These are phyloP conservation scores for Peribolospora kevripleyi DNA, from an alignment of 768 basidiomycete species.

Conservation along the genomic window DNA sequence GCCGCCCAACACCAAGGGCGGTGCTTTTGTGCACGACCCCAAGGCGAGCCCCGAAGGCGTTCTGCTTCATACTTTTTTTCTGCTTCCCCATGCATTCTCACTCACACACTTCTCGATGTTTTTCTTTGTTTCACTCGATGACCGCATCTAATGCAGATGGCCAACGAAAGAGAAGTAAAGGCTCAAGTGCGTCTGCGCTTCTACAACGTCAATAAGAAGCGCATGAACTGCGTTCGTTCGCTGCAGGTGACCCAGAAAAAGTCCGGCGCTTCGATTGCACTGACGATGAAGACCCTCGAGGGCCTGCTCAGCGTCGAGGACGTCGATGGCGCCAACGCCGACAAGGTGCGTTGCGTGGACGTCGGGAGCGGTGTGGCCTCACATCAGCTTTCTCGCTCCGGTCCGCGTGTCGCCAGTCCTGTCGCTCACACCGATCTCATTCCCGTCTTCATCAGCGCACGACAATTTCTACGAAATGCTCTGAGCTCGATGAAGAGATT, in stretches of 20 bases:
- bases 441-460: conserved; percentile 32
- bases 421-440: background rate
- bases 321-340: conserved; percentile 36
- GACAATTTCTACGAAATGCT: conserved; percentile 87
- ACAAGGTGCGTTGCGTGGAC: conserved; percentile 35
- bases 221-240: conserved; percentile 76
- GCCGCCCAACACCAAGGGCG: conserved; percentile 87
- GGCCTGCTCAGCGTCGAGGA: conserved; percentile 58
- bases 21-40: conserved; percentile 96
- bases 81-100: background rate
- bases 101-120: background rate
- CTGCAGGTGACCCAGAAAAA: conserved; percentile 85
- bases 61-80: background rate
- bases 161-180: conserved; percentile 96
- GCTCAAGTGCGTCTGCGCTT: conserved; percentile 93
- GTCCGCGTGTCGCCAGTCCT: background rate
- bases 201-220: conserved; percentile 58
- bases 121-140: background rate
- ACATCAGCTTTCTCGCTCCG: background rate
- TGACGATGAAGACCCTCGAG: conserved; percentile 96
- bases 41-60: conserved; percentile 23
- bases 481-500: conserved; percentile 85
- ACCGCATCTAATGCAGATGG: conserved; percentile 31
- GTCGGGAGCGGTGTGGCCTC: background rate
- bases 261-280: conserved; percentile 29